Percentiles rank a stretch among this genome's conserved stretches.
Conservation (phyloP, 768 basidiomycete species). For the Cystoderma amianthinum region DNA sequence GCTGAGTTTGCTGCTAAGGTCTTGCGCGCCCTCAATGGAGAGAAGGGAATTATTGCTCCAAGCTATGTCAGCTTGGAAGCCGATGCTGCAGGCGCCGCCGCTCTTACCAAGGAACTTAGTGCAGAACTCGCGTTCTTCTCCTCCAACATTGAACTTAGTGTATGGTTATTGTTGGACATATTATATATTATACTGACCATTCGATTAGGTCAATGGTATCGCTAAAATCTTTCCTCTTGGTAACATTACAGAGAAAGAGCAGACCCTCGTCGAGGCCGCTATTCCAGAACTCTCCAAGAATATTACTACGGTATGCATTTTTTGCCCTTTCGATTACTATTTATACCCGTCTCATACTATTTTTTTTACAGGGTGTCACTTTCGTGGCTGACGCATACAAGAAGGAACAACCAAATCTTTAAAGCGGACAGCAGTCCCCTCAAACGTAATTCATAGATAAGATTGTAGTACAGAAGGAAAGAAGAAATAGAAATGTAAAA, state of each 20-base stretch:
- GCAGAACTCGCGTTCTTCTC: conserved; percentile 83
- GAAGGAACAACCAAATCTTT: background rate
- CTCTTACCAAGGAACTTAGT: conserved; percentile 74
- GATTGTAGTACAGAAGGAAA: no score
- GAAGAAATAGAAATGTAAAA: no score
- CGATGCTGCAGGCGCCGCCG: conserved; percentile 63
- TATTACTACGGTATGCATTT: conserved; percentile 53
- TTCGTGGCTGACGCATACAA: background rate
- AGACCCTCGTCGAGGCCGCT: conserved; percentile 70
- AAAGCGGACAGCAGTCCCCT: no score
- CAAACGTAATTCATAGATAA: no score
- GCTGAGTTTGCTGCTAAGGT: conserved; percentile 83
- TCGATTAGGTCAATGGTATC: conserved; percentile 69
- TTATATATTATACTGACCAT: background rate
- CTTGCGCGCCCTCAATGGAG: conserved; percentile 79
- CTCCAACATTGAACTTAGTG: conserved; percentile 82
- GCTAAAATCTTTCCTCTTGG: conserved; percentile 81
- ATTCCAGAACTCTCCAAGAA: conserved; percentile 71
- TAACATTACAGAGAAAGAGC: conserved; percentile 62
- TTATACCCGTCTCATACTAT: background rate
- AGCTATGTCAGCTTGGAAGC: conserved; percentile 78
- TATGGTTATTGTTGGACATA: conserved; percentile 25
- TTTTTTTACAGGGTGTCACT: background rate
- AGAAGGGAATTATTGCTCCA: conserved; percentile 80
- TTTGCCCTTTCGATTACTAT: background rate